Evolutionary conservation across 257 asterid species (phyloP), one percentile per base, ranked within the genome.

Genomic region (Solanum pinnatisectum): DNA sequence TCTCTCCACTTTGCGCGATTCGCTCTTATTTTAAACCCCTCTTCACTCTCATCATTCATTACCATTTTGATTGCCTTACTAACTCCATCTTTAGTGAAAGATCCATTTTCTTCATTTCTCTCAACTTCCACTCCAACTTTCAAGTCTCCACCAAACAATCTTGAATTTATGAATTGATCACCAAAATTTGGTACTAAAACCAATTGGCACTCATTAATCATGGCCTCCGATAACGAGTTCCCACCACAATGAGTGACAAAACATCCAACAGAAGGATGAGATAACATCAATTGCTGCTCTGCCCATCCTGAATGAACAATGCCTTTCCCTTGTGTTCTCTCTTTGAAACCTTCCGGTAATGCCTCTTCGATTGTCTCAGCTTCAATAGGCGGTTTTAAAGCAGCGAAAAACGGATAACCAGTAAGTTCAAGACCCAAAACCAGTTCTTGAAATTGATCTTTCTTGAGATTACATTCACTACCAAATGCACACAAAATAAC

Each of bases 401-500:
- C 92, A 8, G 82, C 91, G 0, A 90, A 87, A 60, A 88, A 91
- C 3, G 92, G 92, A 37, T 87, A 81, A 8, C 89, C 93, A 1
- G 92, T 87, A 16, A 88, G 86, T 83, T 91, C 93, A 1, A 91
- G 32, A 9, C 92, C 93, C 32, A 87, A 71, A 25, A 91, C 44
- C 1, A 90, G 86, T 79, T 90, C 91, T 52, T 90, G 90, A 65
- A 90, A 90, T 33, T 90, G 90, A 16, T 90, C 88, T 30, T 14
- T 89, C 63, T 86, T 40, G 33, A 93, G 88, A 16, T 90, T 84
- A 65, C 93, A 92, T 88, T 94, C 91, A 13, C 94, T 93, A 9
- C 95, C 95, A 12, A 93, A 91, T 25, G 93, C 92, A 32, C 95
- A 93, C 65, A 23, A 93, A 65, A 93, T 88, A 12, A 91, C 90